phyloP scores from a whole-genome alignment of 768 basidiomycete genomes.

The Dictyophora rubrovolvata region DNA sequence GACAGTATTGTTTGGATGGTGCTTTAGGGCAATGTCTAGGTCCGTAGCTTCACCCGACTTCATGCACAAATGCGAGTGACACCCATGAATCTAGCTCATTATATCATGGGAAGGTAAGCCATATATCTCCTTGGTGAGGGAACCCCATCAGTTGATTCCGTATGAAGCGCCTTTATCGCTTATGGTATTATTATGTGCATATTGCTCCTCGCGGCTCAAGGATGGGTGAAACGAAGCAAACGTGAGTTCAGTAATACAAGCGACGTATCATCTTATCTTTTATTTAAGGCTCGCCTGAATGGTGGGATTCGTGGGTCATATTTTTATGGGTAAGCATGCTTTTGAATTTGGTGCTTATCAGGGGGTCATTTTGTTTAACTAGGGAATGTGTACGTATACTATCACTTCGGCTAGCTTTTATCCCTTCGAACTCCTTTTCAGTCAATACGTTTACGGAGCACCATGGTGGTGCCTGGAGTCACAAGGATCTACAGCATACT shows the following conservation, averaged over 20 bases:
- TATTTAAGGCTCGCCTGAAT: constrained; percentile 41
- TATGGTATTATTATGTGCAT: constrained; percentile 79
- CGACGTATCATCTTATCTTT: too few relatives aligned
- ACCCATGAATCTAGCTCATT: constrained; percentile 4
- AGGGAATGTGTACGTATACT: background rate
- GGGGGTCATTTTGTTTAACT: constrained; percentile 42
- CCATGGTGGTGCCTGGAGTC: constrained; percentile 69
- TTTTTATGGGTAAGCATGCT: constrained; percentile 37
- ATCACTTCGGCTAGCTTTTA: background rate
- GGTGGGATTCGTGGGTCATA: constrained; percentile 71
- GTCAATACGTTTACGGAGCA: constrained; percentile 95
- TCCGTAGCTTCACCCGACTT: background rate
- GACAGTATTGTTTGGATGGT: constrained; percentile 73
- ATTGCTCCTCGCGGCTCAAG: constrained; percentile 64
- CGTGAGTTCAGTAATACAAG: too few relatives aligned
- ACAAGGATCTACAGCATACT: constrained; percentile 93
- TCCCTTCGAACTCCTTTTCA: constrained; percentile 21
- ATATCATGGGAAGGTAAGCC: constrained; percentile 10
- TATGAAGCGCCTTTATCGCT: constrained; percentile 72
- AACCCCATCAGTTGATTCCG: background rate
- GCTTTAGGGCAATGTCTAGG: constrained; percentile 78
- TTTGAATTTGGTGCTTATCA: constrained; percentile 19
- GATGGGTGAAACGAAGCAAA: constrained; percentile 61
- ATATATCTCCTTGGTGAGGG: constrained; percentile 25
- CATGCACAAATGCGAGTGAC: background rate